phyloP scores from a whole-genome alignment of 1,284 basidiomycete genomes.

The Heterobasidion irregulare region DNA sequence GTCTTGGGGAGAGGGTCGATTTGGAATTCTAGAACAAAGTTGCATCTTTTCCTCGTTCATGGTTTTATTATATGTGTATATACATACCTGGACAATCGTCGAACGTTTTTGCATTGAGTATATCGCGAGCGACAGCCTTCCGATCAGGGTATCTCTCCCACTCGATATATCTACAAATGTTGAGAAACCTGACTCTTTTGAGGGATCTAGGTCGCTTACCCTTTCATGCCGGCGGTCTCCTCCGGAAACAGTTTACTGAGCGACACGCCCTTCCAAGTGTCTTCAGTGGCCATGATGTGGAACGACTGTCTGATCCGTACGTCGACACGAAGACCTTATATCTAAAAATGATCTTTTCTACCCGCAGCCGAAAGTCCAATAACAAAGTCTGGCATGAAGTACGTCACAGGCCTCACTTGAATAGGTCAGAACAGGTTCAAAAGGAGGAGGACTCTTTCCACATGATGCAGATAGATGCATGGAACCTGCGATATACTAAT shows the following conservation, averaged over 20 bases:
- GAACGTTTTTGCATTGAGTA: conserved; percentile 33
- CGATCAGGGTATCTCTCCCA: conserved; percentile 40
- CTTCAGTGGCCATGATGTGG: conserved; percentile 13
- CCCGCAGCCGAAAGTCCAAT: too few species aligned
- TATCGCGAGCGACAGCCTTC: conserved; percentile 29
- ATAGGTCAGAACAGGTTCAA: too few species aligned
- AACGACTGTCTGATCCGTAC: too few species aligned
- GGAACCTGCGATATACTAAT: too few species aligned
- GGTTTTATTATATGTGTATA: neutral
- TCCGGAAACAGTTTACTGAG: conserved; percentile 37
- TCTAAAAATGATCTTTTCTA: too few species aligned
- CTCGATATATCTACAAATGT: conserved; percentile 31
- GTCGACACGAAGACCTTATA: too few species aligned
- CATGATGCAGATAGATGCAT: too few species aligned
- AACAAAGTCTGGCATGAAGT: too few species aligned
- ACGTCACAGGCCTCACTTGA: too few species aligned
- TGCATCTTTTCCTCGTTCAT: neutral
- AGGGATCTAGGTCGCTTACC: too few species aligned
- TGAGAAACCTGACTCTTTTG: too few species aligned
- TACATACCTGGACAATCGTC: conserved; percentile 30
- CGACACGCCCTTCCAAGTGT: conserved; percentile 16
- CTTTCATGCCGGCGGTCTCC: neutral
- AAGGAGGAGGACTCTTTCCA: too few species aligned
- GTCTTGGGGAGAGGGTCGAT: conserved; percentile 39
- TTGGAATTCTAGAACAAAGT: conserved; percentile 33